phyloP scores from a whole-genome alignment of 1,284 basidiomycete genomes.

The Porodaedalea pini region DNA sequence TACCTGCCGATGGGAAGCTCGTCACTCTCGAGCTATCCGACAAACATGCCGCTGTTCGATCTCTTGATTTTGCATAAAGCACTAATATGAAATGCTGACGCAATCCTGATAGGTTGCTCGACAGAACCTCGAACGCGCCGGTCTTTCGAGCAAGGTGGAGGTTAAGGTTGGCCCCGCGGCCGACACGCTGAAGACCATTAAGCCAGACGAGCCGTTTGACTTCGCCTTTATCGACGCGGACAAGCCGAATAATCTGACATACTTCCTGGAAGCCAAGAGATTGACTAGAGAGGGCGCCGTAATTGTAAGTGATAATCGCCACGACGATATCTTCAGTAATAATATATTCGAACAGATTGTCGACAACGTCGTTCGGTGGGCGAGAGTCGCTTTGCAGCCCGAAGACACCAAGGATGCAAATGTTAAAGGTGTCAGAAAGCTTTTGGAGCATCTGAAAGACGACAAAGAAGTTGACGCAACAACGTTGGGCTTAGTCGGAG shows the following conservation, averaged over 20 bases:
- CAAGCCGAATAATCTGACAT: slow-evolving; percentile 27
- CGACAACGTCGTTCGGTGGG: slow-evolving; percentile 59
- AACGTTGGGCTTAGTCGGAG: slow-evolving; percentile 56
- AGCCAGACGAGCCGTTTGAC: slow-evolving; percentile 28
- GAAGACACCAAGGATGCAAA: slow-evolving; percentile 32
- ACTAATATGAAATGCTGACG: neutral
- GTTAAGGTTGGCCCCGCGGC: slow-evolving; percentile 29
- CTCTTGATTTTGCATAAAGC: neutral
- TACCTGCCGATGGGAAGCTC: slow-evolving; percentile 51
- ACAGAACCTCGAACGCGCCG: slow-evolving; percentile 27
- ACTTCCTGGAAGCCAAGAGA: slow-evolving; percentile 29
- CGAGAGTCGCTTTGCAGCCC: slow-evolving; percentile 41
- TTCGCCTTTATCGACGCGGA: slow-evolving; percentile 34
- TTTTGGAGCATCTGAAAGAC: slow-evolving; percentile 46
- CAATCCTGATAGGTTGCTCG: slow-evolving; percentile 25
- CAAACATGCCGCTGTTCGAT: slow-evolving; percentile 45
- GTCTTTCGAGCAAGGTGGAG: slow-evolving; percentile 26
- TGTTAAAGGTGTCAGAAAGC: slow-evolving; percentile 45
- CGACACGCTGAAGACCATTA: slow-evolving; percentile 26
- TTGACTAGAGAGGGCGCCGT: slow-evolving; percentile 27
- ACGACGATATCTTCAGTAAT: neutral
- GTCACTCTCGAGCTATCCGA: slow-evolving; percentile 48
- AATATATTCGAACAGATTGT: slow-evolving; percentile 40
- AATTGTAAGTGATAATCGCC: slow-evolving; percentile 23
- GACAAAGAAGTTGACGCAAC: slow-evolving; percentile 58